A percentile compares a stretch with the other conserved stretches of the same genome.
Evolutionary conservation across 2,329 filamentous ascomycete species (phyloP).

Genomic region (Fusarium hostae): DNA sequence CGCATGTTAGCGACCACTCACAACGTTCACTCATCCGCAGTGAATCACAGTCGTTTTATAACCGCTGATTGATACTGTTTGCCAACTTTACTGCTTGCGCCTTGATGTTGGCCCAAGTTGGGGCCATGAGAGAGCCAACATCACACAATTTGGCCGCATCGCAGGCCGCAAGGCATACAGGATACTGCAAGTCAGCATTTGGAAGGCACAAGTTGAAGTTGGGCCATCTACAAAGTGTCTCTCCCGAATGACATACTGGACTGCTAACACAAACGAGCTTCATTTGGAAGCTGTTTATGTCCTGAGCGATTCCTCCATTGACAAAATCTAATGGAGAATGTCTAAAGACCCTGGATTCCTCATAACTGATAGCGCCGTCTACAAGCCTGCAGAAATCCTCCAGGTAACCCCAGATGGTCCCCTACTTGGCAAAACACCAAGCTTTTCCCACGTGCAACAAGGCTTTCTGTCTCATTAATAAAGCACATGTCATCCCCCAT

Average conservation of each 20-base stretch:
- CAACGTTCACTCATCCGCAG: accelerated
- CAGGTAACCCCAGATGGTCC: neutral
- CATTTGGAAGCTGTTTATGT: neutral
- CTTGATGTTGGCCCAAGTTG: neutral
- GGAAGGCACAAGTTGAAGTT: neutral
- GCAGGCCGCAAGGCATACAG: neutral
- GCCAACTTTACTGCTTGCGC: neutral
- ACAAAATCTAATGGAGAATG: too few relatives aligned
- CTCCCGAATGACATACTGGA: too few relatives aligned
- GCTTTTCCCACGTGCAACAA: neutral
- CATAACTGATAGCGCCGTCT: accelerated
- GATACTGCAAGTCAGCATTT: too few relatives aligned
- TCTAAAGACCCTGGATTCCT: accelerated
- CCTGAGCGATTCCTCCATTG: neutral
- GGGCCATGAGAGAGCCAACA: neutral
- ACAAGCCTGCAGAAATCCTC: too few relatives aligned
- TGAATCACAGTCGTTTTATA: accelerated
- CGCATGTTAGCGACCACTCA: neutral
- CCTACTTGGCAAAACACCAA: neutral
- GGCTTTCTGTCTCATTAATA: neutral
- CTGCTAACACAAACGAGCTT: neutral
- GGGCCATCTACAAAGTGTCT: too few relatives aligned
- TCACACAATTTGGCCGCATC: accelerated
- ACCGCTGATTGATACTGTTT: neutral
- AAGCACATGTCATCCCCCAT: neutral